These are phyloP conservation scores for Lecanosticta acicola DNA, from an alignment of 2,329 filamentous ascomycete genomes.

Conservation along the genomic window DNA sequence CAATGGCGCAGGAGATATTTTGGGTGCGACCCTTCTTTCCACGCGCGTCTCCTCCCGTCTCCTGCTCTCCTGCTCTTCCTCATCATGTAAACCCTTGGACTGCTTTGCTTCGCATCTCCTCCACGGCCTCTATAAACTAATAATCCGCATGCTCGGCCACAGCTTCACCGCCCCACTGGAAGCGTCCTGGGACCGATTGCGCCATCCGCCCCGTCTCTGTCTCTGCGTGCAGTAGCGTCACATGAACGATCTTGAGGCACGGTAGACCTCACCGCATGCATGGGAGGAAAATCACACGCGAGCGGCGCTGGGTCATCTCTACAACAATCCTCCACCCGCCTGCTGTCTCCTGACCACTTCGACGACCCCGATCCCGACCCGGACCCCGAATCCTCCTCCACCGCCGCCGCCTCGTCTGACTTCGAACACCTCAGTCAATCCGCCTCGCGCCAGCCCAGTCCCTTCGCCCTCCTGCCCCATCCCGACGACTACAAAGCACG, in stretches of 20 bases:
- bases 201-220: background rate
- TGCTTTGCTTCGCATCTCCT: too few relatives aligned
- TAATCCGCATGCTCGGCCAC: too few relatives aligned
- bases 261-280: slow-evolving; percentile 20
- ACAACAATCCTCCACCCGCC: slow-evolving; percentile 8
- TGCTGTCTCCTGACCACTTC: slow-evolving; percentile 21
- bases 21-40: too few relatives aligned
- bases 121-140: too few relatives aligned
- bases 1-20: too few relatives aligned
- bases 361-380: slow-evolving; percentile 17
- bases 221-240: background rate
- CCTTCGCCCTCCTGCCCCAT: slow-evolving; percentile 27
- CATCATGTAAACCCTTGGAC: too few relatives aligned
- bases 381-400: slow-evolving; percentile 15
- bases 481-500: slow-evolving; percentile 13
- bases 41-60: too few relatives aligned
- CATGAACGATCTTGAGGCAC: too few relatives aligned
- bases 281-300: slow-evolving; percentile 6
- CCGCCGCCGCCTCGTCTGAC: slow-evolving; percentile 25
- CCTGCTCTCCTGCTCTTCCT: too few relatives aligned
- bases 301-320: background rate
- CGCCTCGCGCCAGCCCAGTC: slow-evolving; percentile 28
- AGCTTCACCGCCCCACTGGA: too few relatives aligned
- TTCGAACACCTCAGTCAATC: slow-evolving; percentile 28
- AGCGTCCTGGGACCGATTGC: background rate